Conservation (phyloP, 2,329 filamentous ascomycete species). For the Cercospora zeae-maydis region DNA sequence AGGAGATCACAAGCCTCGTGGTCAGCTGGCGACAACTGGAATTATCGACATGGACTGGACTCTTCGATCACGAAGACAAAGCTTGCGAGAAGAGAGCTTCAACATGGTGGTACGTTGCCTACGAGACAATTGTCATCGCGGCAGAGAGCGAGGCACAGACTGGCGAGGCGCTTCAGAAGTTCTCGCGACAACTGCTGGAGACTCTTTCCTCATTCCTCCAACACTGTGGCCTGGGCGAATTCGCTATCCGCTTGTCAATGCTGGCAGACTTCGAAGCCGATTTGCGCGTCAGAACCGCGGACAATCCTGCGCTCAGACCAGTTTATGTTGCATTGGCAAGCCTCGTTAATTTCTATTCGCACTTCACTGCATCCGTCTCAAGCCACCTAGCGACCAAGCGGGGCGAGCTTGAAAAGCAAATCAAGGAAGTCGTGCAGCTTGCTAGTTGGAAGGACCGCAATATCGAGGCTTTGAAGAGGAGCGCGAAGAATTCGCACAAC, state of each 20-base stretch:
- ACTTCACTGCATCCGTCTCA: slow-evolving; percentile 64
- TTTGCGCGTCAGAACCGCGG: slow-evolving; percentile 57
- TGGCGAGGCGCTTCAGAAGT: slow-evolving; percentile 48
- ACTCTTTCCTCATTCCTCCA: slow-evolving; percentile 77
- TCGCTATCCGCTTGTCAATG: slow-evolving; percentile 65
- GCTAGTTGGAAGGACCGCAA: slow-evolving; percentile 99
- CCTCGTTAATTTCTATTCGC: slow-evolving; percentile 70
- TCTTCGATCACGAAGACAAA: slow-evolving; percentile 78
- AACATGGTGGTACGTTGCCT: slow-evolving; percentile 95
- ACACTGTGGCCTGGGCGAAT: slow-evolving; percentile 76
- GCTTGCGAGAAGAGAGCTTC: slow-evolving; percentile 74
- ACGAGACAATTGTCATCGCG: slow-evolving; percentile 76
- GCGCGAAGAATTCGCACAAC: slow-evolving; percentile 81
- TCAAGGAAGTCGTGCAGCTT: slow-evolving; percentile 87
- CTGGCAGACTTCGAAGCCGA: slow-evolving; percentile 61
- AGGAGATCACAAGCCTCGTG: slow-evolving; percentile 73
- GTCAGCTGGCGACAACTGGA: slow-evolving; percentile 89
- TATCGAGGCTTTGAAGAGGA: slow-evolving; percentile 82
- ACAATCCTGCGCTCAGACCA: slow-evolving; percentile 40
- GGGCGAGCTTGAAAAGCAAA: slow-evolving; percentile 75
- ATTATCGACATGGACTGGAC: slow-evolving; percentile 81
- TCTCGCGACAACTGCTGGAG: slow-evolving; percentile 66
- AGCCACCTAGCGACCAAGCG: slow-evolving; percentile 67
- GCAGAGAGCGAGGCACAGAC: slow-evolving; percentile 36
- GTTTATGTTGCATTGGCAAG: slow-evolving; percentile 67